These are phyloP conservation scores for Peronosclerospora sorghi DNA, from an alignment of 352 stramenopile species.

Conservation along the genomic window DNA sequence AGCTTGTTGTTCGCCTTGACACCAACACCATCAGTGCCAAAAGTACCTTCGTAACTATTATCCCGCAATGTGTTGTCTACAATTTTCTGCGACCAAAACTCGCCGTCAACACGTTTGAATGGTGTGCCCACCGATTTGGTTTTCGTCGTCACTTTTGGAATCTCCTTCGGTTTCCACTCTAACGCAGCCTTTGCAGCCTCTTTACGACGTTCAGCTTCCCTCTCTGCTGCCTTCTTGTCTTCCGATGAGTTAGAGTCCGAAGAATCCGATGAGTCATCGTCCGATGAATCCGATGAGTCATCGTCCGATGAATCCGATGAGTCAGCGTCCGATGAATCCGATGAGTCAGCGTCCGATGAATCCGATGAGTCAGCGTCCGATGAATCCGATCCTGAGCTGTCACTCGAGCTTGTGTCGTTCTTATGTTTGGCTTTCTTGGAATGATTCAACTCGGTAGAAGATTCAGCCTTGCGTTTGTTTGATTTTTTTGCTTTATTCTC, in stretches of 20 bases:
- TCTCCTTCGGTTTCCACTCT: constrained; percentile 88
- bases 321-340: constrained; percentile 31
- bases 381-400: constrained; percentile 9
- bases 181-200: constrained; percentile 82
- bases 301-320: constrained; percentile 38
- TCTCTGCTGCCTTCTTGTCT: constrained; percentile 51
- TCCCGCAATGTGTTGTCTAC: constrained; percentile 91
- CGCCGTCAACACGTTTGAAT: constrained; percentile 96
- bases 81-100: constrained; percentile 90
- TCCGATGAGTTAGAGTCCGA: constrained; percentile 44
- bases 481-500: constrained; percentile 27
- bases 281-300: constrained; percentile 31
- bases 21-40: constrained; percentile 92
- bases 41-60: constrained; percentile 97
- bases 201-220: constrained; percentile 59
- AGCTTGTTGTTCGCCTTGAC: constrained; percentile 96
- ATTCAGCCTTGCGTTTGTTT: constrained; percentile 50
- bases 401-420: constrained; percentile 25
- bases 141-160: constrained; percentile 38
- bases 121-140: constrained; percentile 86
- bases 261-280: constrained; percentile 34
- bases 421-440: constrained; percentile 31
- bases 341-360: constrained; percentile 34
- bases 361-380: too few relatives aligned
- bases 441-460: constrained; percentile 15